These are phyloP conservation scores for Kuraishia ogatae DNA, from an alignment of 805 yeast species.

Conservation along the genomic window DNA sequence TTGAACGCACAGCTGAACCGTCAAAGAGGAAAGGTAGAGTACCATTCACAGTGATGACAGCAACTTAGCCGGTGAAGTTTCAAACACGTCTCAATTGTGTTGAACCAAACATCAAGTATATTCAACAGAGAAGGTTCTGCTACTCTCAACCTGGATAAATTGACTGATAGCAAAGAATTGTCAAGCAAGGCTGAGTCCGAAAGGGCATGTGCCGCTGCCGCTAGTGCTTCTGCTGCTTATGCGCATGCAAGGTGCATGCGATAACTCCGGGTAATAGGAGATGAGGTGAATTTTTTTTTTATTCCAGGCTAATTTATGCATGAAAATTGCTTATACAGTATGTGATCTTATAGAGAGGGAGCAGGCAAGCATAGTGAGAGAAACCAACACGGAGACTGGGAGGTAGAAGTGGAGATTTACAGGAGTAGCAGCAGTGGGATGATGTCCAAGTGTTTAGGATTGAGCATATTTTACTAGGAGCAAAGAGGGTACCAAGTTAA, in stretches of 20 bases:
- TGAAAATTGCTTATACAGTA: not conserved
- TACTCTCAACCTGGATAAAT: too few relatives aligned
- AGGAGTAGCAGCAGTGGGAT: too few relatives aligned
- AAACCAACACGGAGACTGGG: not conserved
- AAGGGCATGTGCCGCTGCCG: not conserved
- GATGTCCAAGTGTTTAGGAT: too few relatives aligned
- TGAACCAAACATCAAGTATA: too few relatives aligned
- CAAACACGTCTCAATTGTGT: too few relatives aligned
- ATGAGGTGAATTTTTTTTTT: not conserved
- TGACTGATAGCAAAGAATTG: too few relatives aligned
- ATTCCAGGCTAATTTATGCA: not conserved
- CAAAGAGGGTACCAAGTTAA: too few relatives aligned
- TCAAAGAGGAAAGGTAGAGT: not conserved
- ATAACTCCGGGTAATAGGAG: not conserved
- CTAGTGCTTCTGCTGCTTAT: not conserved
- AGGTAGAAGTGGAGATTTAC: too few relatives aligned
- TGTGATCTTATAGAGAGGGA: not conserved
- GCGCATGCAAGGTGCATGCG: not conserved
- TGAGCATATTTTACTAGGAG: too few relatives aligned
- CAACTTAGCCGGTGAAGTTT: too few relatives aligned
- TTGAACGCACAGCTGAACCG: not conserved
- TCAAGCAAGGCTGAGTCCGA: too few relatives aligned
- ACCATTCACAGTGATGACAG: not conserved
- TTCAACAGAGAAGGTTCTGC: too few relatives aligned
- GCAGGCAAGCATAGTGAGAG: not conserved